A percentile compares a stretch with the other conserved stretches of the same genome.
These are phyloP conservation scores for Marchantia polymorpha DNA, from an alignment of 225 moss, liverwort and hornwort genomes.

Conservation along the genomic window DNA sequence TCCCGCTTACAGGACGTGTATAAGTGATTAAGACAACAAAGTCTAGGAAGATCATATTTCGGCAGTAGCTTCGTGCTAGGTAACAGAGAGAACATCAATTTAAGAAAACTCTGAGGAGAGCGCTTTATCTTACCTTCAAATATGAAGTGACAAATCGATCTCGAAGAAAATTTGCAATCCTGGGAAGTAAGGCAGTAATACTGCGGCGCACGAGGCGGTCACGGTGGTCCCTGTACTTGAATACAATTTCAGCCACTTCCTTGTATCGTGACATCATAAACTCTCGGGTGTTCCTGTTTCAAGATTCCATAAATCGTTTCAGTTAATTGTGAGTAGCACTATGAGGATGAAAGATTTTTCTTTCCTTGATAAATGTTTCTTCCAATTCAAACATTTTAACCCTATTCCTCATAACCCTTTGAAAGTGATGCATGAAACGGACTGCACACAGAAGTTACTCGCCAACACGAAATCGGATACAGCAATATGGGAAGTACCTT, in stretches of 20 bases:
- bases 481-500: slow-evolving; percentile 45
- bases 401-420: not conserved
- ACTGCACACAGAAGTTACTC: not conserved
- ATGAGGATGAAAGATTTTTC: not conserved
- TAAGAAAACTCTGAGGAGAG: no score
- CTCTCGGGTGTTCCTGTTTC: slow-evolving; percentile 81
- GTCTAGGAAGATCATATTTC: no score
- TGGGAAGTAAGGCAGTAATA: slow-evolving; percentile 87
- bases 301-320: slow-evolving; percentile 3
- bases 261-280: slow-evolving; percentile 99
- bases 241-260: slow-evolving; percentile 92
- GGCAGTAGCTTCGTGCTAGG: not conserved
- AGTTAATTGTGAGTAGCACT: not conserved
- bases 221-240: slow-evolving; percentile 87
- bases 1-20: not conserved
- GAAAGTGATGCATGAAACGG: no score
- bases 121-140: slow-evolving; percentile 55
- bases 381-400: not conserved
- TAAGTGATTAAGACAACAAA: not conserved
- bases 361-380: not conserved
- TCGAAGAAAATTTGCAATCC: slow-evolving; percentile 93
- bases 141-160: slow-evolving; percentile 92
- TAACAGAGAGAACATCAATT: not conserved
- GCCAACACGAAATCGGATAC: not conserved
- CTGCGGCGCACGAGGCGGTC: slow-evolving; percentile 89